phyloP scores from a whole-genome alignment of 2,329 filamentous ascomycete genomes.

The Sporothrix inflata region DNA sequence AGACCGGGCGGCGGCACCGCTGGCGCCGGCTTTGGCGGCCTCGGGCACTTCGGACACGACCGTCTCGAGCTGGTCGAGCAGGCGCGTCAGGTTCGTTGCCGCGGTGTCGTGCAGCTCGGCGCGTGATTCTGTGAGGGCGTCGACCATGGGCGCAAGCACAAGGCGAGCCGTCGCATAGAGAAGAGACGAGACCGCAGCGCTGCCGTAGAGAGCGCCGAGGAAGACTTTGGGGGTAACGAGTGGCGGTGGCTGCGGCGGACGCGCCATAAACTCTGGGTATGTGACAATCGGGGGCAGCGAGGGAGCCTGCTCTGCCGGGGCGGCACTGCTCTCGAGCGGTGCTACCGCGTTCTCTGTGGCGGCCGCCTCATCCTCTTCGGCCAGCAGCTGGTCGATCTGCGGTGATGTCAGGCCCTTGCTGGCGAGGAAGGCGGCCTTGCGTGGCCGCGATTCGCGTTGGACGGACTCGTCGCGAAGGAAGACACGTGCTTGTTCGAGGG shows the following conservation, averaged over 20 bases:
- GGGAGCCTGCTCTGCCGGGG: conserved; percentile 7
- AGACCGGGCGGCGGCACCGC: conserved; percentile 23
- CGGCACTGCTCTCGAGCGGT: neutral
- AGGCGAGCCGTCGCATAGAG: conserved; percentile 74
- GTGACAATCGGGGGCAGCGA: conserved; percentile 64
- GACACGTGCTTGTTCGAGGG: conserved; percentile 67
- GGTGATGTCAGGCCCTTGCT: conserved; percentile 71
- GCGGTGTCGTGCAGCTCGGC: conserved; percentile 56
- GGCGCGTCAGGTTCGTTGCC: conserved; percentile 48
- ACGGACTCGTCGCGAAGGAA: conserved; percentile 80
- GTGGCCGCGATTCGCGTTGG: conserved; percentile 67
- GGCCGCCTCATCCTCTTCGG: conserved; percentile 35
- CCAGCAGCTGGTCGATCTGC: conserved; percentile 70
- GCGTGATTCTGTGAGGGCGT: conserved; percentile 55
- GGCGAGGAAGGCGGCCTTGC: conserved; percentile 75
- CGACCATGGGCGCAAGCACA: conserved; percentile 66
- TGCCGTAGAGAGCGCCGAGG: conserved; percentile 61
- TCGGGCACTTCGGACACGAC: conserved; percentile 64
- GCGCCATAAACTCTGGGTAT: conserved; percentile 70
- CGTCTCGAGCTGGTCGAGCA: conserved; percentile 57
- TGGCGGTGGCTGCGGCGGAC: conserved; percentile 58
- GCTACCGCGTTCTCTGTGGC: neutral
- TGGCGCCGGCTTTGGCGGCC: conserved; percentile 1
- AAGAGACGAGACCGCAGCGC: conserved; percentile 61
- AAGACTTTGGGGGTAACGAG: conserved; percentile 65